phyloP scores from a whole-genome alignment of 305 asterid species.

The Fraxinus greggii region DNA sequence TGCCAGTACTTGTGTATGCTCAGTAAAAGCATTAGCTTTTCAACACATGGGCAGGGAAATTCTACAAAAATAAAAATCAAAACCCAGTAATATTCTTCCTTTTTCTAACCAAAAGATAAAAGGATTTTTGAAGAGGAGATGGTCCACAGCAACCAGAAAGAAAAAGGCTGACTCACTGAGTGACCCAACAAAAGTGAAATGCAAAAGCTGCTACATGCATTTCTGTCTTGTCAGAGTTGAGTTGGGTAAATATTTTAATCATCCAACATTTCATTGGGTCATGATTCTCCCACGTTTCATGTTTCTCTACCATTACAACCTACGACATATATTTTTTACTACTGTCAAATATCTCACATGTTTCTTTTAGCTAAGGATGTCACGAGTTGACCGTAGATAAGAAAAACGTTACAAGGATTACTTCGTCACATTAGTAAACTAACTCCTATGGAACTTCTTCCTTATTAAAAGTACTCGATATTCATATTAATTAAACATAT shows the following conservation, averaged over 20 bases:
- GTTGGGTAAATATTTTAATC: neutral
- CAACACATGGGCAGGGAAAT: neutral
- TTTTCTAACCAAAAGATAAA: neutral
- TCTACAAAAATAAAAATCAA: neutral
- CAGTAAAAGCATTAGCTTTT: neutral
- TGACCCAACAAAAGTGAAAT: slow-evolving; percentile 8
- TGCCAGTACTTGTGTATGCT: neutral
- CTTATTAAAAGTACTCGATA: neutral
- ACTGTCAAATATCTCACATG: neutral
- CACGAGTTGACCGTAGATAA: neutral
- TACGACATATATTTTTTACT: neutral
- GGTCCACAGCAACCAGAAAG: neutral
- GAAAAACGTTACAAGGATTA: neutral
- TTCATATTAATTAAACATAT: neutral
- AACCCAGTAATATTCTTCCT: neutral
- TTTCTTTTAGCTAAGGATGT: neutral
- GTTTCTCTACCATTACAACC: neutral
- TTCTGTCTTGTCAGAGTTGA: slow-evolving; percentile 4
- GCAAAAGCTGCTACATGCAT: slow-evolving; percentile 3
- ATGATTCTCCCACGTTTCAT: slow-evolving; percentile 12
- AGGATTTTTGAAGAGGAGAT: neutral
- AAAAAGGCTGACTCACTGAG: neutral
- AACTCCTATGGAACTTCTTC: neutral
- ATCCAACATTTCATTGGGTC: neutral
- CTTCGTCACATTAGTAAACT: neutral